phyloP scores from a whole-genome alignment of 441 rosid species.

The Kokia cookei region DNA sequence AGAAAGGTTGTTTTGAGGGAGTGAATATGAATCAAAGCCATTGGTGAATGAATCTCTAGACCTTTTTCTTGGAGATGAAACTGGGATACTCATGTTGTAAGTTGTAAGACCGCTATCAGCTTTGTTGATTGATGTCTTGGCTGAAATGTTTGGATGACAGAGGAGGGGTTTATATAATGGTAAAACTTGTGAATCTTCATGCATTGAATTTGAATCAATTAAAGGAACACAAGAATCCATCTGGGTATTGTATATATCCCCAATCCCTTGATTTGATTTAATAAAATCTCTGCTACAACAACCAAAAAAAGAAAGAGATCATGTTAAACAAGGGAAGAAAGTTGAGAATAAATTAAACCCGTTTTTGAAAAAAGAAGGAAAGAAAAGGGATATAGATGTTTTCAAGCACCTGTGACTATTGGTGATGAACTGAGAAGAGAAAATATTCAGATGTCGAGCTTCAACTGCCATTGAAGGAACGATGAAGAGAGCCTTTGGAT shows the following conservation, averaged over 20 bases:
- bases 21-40: conserved; percentile 4
- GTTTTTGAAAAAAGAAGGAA: neutral
- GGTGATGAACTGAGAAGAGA: conserved; percentile 26
- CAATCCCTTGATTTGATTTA: conserved; percentile 23
- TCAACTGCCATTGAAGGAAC: conserved; percentile 37
- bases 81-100: conserved; percentile 19
- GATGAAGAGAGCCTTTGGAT: neutral
- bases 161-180: conserved; percentile 21
- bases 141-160: conserved; percentile 17
- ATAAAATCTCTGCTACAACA: conserved; percentile 25
- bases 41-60: conserved; percentile 22
- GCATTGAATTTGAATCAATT: conserved; percentile 10
- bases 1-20: conserved; percentile 20
- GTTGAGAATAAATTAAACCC: neutral
- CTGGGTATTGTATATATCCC: conserved; percentile 13
- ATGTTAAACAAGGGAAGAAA: neutral
- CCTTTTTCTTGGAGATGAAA: conserved; percentile 25
- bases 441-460: conserved; percentile 23
- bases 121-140: conserved; percentile 20
- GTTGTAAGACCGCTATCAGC: conserved; percentile 35
- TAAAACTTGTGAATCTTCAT: conserved; percentile 2
- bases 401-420: conserved; percentile 11
- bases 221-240: conserved; percentile 22
- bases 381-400: neutral
- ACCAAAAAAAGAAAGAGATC: neutral